phyloP scores from a whole-genome alignment of 345 rosid species.

The Barbarea vulgaris region DNA sequence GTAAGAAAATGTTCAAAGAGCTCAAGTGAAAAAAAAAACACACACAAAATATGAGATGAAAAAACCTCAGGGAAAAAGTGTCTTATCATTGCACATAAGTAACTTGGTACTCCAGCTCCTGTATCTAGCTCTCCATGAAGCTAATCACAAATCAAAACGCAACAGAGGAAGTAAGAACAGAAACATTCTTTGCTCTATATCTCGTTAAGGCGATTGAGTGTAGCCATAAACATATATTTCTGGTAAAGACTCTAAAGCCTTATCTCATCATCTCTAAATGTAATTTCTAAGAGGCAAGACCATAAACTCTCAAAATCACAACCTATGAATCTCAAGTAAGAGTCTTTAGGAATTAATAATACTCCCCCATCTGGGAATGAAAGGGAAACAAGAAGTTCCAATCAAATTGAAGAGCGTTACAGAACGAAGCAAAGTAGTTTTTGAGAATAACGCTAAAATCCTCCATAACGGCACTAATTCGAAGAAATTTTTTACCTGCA shows the following conservation, averaged over 20 bases:
- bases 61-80: constrained; percentile 63
- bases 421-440: background rate
- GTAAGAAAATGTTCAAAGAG: constrained; percentile 3
- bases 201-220: background rate
- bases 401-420: background rate
- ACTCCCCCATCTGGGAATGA: background rate
- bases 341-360: background rate
- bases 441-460: background rate
- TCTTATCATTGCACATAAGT: constrained; percentile 65
- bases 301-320: background rate
- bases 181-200: background rate
- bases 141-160: constrained; percentile 42
- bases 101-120: constrained; percentile 59
- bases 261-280: background rate
- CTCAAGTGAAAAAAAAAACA: background rate
- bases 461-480: background rate
- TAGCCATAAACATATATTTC: background rate
- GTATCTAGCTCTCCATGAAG: constrained; percentile 91
- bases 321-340: background rate
- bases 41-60: constrained; percentile 14
- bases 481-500: constrained; percentile 53
- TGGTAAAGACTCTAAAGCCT: constrained; percentile 1
- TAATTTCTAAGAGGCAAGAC: background rate
- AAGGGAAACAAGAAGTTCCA: background rate
- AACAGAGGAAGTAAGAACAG: constrained; percentile 3